These are phyloP conservation scores for barley (Hordeum vulgare) DNA, from an alignment of 176 grass and related monocot species.

Conservation along the genomic window DNA sequence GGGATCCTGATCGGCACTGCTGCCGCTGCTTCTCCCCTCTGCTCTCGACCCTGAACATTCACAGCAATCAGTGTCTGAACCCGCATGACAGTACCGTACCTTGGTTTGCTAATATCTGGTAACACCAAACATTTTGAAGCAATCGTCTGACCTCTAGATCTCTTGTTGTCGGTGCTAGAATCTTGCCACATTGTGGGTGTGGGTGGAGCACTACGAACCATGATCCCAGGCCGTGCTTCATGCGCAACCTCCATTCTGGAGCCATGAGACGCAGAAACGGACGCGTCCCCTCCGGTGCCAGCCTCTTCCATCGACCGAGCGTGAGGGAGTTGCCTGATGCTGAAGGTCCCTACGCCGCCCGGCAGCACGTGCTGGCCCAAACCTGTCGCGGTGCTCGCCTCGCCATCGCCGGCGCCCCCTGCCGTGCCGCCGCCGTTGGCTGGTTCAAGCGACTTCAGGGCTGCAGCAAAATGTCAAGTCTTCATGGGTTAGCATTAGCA, in stretches of 20 bases:
- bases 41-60: conserved; percentile 35
- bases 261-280: neutral
- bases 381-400: neutral
- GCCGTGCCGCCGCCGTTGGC: neutral
- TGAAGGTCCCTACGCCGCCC: conserved; percentile 74
- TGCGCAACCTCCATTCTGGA: neutral
- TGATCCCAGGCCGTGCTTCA: neutral
- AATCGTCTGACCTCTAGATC: conserved; percentile 31
- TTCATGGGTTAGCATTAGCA: neutral
- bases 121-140: neutral
- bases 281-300: neutral
- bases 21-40: conserved; percentile 68
- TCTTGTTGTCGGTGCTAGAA: conserved; percentile 27
- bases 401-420: neutral
- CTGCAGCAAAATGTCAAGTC: neutral
- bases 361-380: conserved; percentile 48
- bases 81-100: neutral
- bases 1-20: conserved; percentile 65
- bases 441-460: conserved; percentile 34
- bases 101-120: neutral
- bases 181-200: conserved; percentile 44
- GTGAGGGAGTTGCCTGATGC: conserved; percentile 52
- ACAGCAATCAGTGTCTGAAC: neutral
- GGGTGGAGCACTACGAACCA: conserved; percentile 21
- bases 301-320: neutral